Conservation (phyloP, 768 basidiomycete species). For the Chalciporus piperatus region DNA sequence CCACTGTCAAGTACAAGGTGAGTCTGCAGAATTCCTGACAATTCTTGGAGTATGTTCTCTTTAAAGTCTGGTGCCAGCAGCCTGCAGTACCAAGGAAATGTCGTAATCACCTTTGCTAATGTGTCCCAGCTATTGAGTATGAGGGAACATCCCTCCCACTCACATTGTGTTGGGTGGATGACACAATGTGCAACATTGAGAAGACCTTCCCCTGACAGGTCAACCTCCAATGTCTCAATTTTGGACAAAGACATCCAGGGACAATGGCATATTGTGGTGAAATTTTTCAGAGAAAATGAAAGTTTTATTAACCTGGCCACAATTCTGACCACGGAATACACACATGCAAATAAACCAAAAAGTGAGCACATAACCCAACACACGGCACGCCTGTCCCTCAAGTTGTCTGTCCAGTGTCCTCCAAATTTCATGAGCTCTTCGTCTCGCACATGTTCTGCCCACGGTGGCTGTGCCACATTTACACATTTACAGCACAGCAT, state of each 20-base stretch:
- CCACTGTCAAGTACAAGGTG: slow-evolving; percentile 8
- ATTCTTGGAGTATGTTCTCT: background rate
- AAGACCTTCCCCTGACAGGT: slow-evolving; percentile 22
- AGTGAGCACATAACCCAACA: no score
- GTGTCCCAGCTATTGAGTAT: slow-evolving; percentile 28
- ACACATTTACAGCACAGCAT: no score
- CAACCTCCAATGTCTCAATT: slow-evolving; percentile 13
- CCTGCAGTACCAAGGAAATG: slow-evolving; percentile 2
- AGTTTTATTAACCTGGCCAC: background rate
- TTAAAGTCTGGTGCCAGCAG: slow-evolving; percentile 7
- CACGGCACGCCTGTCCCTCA: no score
- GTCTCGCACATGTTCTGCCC: no score
- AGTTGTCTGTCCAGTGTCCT: no score
- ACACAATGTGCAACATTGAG: slow-evolving; percentile 21
- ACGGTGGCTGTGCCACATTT: no score
- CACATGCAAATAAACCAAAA: slow-evolving; percentile 8
- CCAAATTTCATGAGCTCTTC: no score
- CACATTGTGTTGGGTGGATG: slow-evolving; percentile 27
- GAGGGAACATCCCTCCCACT: slow-evolving; percentile 27
- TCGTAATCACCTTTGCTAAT: slow-evolving; percentile 29
- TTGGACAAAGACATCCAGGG: slow-evolving; percentile 10
- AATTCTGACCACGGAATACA: background rate
- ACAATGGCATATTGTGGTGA: background rate
- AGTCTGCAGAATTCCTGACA: slow-evolving; percentile 14
- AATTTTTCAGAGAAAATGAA: background rate